Evolutionary conservation across 202 grass and related monocot species (phyloP), one percentile per base, ranked within the genome.

Genomic region (Bolboschoenoplectus hybrid): DNA sequence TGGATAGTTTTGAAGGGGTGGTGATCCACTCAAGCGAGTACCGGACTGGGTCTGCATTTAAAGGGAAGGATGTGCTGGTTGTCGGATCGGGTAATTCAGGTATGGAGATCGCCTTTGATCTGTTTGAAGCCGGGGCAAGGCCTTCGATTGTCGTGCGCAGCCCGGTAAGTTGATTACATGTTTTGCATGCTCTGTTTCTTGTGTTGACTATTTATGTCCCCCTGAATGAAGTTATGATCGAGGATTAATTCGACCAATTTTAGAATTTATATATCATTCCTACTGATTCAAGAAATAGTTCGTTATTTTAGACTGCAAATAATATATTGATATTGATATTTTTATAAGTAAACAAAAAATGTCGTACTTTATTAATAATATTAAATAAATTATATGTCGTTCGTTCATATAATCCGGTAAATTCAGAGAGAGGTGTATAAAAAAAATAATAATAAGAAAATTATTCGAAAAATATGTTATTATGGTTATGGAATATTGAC

Each of bases 41-140:
- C 85, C 74, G 56, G 19, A 69, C 75, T 4, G 65, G 77, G 2
- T 67, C 81, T 34, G 90, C 58, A 6, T 75, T 90, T 65, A 7
- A 46, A 5, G 95, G 90, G 12, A 93, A 91, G 77, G 53, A 81
- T 1, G 95, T 97, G 58, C 88, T 97, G 44, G 87, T 97, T 58
- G 93, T 97, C 3, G 95, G 95, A 0, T 84, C 45, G 1, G 95
- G 95, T 8, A 97, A 97, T 81, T 95, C 95, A 36, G 93, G 93
- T 45, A 97, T 95, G 95, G 95, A 97, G 90, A 93, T 97, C 57
- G 87, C 95, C 2, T 88, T 85, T 8, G 95, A 97, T 89, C 87
- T 97, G 46, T 90, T 88, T 19, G 78, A 61, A 16, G 75, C 66
- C 5, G 95, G 90, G 7, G 91, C 93, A 16, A 63, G 45, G 19